These are phyloP conservation scores for Paracamarosporium sp. DNA, from an alignment of 2,329 filamentous ascomycete species.

Conservation along the genomic window DNA sequence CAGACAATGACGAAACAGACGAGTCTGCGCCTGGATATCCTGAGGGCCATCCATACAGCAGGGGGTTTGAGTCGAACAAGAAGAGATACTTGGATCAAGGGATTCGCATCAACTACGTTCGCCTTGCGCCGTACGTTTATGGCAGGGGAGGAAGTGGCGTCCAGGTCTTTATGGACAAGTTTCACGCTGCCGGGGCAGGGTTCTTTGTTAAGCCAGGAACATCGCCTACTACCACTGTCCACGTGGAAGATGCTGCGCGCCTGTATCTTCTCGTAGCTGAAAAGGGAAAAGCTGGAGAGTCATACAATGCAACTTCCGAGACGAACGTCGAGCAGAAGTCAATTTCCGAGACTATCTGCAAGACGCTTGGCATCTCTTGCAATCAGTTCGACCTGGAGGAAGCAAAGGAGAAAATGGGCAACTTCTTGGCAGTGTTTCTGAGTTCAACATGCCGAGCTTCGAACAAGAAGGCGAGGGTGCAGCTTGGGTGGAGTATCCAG, in stretches of 20 bases:
- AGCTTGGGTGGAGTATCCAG: conserved; percentile 49
- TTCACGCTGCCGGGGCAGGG: conserved; percentile 2
- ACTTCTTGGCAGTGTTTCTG: conserved; percentile 46
- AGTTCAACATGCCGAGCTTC: conserved; percentile 42
- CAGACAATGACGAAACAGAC: conserved; percentile 38
- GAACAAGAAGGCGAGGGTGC: conserved; percentile 45
- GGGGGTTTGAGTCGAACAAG: not conserved
- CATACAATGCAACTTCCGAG: conserved; percentile 43
- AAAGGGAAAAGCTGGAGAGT: conserved; percentile 40
- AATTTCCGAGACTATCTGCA: conserved; percentile 36
- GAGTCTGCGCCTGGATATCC: conserved; percentile 25
- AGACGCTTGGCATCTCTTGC: conserved; percentile 26
- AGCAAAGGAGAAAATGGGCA: conserved; percentile 28
- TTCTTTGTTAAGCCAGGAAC: conserved; percentile 26
- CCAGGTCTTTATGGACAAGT: conserved; percentile 24
- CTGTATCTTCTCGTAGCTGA: conserved; percentile 50
- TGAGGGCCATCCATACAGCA: conserved; percentile 27
- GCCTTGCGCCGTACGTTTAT: conserved; percentile 54
- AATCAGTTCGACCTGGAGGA: conserved; percentile 30
- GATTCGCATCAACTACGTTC: conserved; percentile 46
- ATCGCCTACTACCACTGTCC: conserved; percentile 43
- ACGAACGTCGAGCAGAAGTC: conserved; percentile 43
- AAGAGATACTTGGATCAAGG: conserved; percentile 29
- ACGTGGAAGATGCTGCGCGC: conserved; percentile 54
- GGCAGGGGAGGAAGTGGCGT: conserved; percentile 49